phyloP scores from a whole-genome alignment of 139 green algal genomes.

The Zygnema cylindricum region DNA sequence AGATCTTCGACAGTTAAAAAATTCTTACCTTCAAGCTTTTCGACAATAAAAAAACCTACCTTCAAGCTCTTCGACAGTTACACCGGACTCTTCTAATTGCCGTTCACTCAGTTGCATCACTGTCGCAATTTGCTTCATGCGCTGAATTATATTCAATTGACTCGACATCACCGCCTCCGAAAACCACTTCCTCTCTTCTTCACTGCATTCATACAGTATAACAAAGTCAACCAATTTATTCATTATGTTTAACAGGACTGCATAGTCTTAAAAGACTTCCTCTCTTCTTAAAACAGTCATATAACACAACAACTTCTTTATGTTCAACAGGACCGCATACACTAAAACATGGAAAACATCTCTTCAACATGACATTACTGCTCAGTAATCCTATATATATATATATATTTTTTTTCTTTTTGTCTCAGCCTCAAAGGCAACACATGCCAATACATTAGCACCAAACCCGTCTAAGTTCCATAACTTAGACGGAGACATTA shows the following conservation, averaged over 20 bases:
- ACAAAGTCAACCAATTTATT: not conserved
- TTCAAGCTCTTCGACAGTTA: constrained; percentile 48
- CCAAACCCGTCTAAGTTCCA: too few species aligned
- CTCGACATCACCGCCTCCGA: constrained; percentile 37
- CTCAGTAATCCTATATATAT: too few species aligned
- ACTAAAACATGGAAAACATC: too few species aligned
- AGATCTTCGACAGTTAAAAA: too few species aligned
- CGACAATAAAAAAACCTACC: too few species aligned
- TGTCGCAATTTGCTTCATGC: constrained; percentile 63
- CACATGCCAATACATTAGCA: too few species aligned
- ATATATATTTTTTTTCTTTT: too few species aligned
- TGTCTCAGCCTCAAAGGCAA: too few species aligned
- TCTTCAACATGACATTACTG: too few species aligned
- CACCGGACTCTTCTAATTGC: constrained; percentile 43
- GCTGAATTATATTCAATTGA: constrained; percentile 54
- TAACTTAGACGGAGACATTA: too few species aligned
- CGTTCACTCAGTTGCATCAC: constrained; percentile 38
- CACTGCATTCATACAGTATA: constrained; percentile 26
- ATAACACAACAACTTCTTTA: not conserved
- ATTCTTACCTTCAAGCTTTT: too few species aligned
- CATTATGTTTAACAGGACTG: not conserved
- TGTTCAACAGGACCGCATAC: too few species aligned
- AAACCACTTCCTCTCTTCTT: constrained; percentile 58
- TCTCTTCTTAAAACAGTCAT: constrained; percentile 3
- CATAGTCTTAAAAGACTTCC: not conserved